These are phyloP conservation scores for Sporothrix inflata DNA, from an alignment of 2,329 filamentous ascomycete genomes.

Conservation along the genomic window DNA sequence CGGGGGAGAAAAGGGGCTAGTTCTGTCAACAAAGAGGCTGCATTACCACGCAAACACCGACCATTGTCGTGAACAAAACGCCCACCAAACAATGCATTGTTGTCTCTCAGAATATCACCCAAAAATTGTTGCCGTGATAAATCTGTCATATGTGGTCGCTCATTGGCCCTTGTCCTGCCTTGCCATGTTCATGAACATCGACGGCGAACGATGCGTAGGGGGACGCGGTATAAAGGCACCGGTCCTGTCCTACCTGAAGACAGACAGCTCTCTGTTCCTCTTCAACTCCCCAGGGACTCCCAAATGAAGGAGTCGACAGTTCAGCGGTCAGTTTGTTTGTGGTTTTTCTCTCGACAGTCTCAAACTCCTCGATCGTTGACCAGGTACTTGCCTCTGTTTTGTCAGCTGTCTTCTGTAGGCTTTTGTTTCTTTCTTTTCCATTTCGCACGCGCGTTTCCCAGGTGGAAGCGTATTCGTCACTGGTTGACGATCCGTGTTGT, in stretches of 20 bases:
- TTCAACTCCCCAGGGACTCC: background rate
- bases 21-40: conserved; percentile 3
- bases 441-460: background rate
- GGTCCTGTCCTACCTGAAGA: background rate
- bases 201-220: background rate
- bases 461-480: background rate
- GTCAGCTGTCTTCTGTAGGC: background rate
- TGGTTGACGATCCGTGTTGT: background rate
- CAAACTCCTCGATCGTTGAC: background rate
- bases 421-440: background rate
- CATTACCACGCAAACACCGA: background rate
- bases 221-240: background rate
- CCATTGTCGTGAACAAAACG: background rate
- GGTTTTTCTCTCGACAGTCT: background rate
- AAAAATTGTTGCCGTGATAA: too few relatives aligned
- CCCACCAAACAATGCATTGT: background rate
- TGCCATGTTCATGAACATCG: background rate
- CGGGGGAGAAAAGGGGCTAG: background rate
- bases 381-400: background rate
- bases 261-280: background rate
- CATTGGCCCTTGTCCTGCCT: background rate
- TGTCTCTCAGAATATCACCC: background rate
- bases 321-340: background rate
- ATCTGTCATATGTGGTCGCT: background rate
- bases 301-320: background rate